Evolutionary conservation across 108 stramenopile genomes (phyloP), one percentile per base, ranked within the genome.

Genomic region (Chaetoceros muelleri): DNA sequence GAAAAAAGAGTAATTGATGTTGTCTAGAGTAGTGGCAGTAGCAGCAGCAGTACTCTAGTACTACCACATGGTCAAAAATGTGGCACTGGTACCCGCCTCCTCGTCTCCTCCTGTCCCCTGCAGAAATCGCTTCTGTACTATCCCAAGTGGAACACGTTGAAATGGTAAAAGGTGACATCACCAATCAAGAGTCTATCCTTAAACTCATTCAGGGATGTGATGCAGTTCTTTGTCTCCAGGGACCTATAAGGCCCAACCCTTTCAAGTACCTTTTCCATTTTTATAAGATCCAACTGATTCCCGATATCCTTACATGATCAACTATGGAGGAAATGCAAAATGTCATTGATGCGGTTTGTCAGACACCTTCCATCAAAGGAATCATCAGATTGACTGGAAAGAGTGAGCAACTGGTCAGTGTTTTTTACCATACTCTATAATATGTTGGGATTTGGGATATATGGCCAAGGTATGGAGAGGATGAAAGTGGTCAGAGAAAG

Each of bases 401-500:
- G 56, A 82, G 82, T 24, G 85, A 87, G 64, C 53, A 68, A 51
- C 85, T 82, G 1, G 65, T 59, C 2, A 26, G 31, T 17, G 54
- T 81, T 31, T 84, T 87, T 56, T 62, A n/a, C 80, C 16, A 65
- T 87, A 2, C 60, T 84, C 21, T 77, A 84, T 48, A 87, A 87
- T 59, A 61, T 76, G 63, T 48, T 87, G 31, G 85, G 85, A 20
- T 61, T n/a, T n/a, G n/a, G n/a, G n/a, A n/a, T n/a, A 65, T 45
- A 73, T 83, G 69, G 82, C 82, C 57, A 87, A 87, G 53, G 80
- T 63, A 22, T 87, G 85, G 85, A 87, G n/a, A n/a, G n/a, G n/a
- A n/a, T n/a, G n/a, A n/a, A n/a, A n/a, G n/a, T n/a, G n/a, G n/a
- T n/a, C n/a, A n/a, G n/a, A n/a, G n/a, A n/a, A n/a, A n/a, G n/a